Conservation (phyloP, 352 stramenopile species). For the Phytophthora agathidicida region DNA sequence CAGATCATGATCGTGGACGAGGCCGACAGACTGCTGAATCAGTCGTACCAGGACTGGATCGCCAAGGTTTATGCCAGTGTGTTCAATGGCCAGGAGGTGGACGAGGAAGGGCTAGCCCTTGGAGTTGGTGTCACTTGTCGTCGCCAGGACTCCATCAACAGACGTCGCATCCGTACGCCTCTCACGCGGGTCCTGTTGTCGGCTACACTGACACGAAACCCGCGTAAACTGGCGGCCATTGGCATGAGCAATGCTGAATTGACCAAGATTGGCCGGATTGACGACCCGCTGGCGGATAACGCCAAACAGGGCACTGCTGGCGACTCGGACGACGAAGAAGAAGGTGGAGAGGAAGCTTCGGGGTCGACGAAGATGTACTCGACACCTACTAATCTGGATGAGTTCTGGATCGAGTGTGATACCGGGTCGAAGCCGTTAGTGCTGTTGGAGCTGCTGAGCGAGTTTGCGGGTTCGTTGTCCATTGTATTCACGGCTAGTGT, state of each 20-base stretch:
- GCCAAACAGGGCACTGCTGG: conserved; percentile 53
- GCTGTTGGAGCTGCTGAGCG: conserved; percentile 92
- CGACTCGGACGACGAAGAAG: conserved; percentile 33
- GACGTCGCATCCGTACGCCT: conserved; percentile 76
- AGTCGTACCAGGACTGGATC: conserved; percentile 98
- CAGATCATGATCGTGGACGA: conserved; percentile 98
- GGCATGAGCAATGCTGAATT: conserved; percentile 95
- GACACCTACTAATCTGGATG: conserved; percentile 78
- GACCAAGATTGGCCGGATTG: conserved; percentile 83
- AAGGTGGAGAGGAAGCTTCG: conserved; percentile 24
- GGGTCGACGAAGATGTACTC: conserved; percentile 67
- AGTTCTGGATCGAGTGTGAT: conserved; percentile 94
- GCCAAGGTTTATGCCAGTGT: conserved; percentile 90
- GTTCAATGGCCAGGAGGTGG: conserved; percentile 68
- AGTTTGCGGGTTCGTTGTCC: conserved; percentile 74
- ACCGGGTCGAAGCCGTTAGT: conserved; percentile 95
- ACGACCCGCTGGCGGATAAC: conserved; percentile 72
- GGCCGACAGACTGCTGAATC: conserved; percentile 96
- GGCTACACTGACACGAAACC: conserved; percentile 97
- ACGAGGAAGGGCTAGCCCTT: conserved; percentile 31
- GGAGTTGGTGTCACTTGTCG: conserved; percentile 59
- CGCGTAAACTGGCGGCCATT: conserved; percentile 95
- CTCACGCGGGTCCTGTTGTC: conserved; percentile 97
- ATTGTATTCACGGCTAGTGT: conserved; percentile 97
- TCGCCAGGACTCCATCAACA: conserved; percentile 81